Base-by-base conservation (phyloP, 305 asterid species). In the Lippia alba region DNA sequence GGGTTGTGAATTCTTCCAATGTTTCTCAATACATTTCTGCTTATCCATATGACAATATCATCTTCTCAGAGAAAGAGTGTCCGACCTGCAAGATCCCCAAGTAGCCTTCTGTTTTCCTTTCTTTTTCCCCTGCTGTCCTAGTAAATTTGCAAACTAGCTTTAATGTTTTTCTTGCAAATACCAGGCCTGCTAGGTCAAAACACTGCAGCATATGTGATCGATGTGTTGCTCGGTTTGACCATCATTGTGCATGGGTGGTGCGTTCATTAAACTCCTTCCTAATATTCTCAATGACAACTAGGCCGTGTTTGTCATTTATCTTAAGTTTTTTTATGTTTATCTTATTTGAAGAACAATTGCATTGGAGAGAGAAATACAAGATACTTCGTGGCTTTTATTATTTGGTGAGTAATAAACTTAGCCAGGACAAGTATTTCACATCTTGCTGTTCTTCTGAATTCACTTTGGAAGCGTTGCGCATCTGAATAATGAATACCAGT, bases 171-270 rank as follows among this genome's bases (percentile, higher is more conserved):
- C 33, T 51, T 76, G 79, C 61, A 54, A 4, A 76, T 73, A 40
- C 49, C 79, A 94, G 99, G 69, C 99, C 97, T 70, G 97, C 99
- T 63, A 91, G 99, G 78, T 91, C 99, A 61, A 94, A 94, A 82
- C 99, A 94, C 79, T 94, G 99, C 83, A 89, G 96, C 75, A 81
- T 94, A 72, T 94, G 99, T 69, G 75, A 83, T 74, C 96, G 92
- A 17, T 94, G 99, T 83, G 96, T 94, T 76, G 97, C 99, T 77
- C 89, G 99, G 67, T 94, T 94, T 79, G 99, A 94, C 67, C 99
- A 94, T 84, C 99, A 94, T 64, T 94, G 99, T 85, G 97, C 91
- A 67, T 94, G 99, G 99, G 88, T 94, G 99, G 99, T 94, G 79
- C 72, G 91, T 75, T 76, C 45, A 14, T 32, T 53, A 16, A 46